Evolutionary conservation across 768 basidiomycete species (phyloP).

Genomic region (Tricholoma matsutake): DNA sequence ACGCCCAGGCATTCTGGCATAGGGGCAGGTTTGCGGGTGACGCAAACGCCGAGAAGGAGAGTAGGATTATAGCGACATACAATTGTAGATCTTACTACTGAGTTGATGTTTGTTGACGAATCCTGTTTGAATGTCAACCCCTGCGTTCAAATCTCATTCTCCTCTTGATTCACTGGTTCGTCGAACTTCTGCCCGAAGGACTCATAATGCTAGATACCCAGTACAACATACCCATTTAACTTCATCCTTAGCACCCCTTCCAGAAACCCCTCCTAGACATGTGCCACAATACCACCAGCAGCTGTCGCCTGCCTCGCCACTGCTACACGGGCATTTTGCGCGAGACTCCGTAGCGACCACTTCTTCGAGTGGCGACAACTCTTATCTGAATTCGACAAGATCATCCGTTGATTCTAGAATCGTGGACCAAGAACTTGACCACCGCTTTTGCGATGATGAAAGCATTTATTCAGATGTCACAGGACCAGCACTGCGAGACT

Average conservation of each 20-base stretch:
- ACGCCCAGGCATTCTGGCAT: slow-evolving; percentile 73
- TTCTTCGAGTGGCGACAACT: slow-evolving; percentile 35
- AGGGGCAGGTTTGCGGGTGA: slow-evolving; percentile 59
- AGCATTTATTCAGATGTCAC: slow-evolving; percentile 39
- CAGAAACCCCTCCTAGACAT: slow-evolving; percentile 4
- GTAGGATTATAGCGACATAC: slow-evolving; percentile 53
- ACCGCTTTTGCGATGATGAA: slow-evolving; percentile 36
- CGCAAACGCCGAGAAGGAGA: slow-evolving; percentile 72
- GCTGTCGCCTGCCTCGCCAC: slow-evolving; percentile 33
- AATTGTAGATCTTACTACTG: neutral
- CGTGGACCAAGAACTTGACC: slow-evolving; percentile 27
- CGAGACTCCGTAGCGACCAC: slow-evolving; percentile 40
- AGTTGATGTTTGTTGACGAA: neutral
- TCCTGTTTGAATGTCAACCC: slow-evolving; percentile 1
- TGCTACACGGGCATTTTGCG: slow-evolving; percentile 47
- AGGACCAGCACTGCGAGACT: slow-evolving; percentile 34
- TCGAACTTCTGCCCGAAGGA: slow-evolving; percentile 46
- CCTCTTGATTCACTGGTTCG: slow-evolving; percentile 59
- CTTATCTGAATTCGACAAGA: slow-evolving; percentile 29
- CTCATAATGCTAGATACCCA: slow-evolving; percentile 9
- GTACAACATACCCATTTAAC: slow-evolving; percentile 4
- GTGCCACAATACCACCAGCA: slow-evolving; percentile 9
- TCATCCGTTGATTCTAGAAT: slow-evolving; percentile 26
- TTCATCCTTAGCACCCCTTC: slow-evolving; percentile 3
- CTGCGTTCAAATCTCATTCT: slow-evolving; percentile 35